Conservation (phyloP, 2,329 filamentous ascomycete species). For the Cadophora malorum region DNA sequence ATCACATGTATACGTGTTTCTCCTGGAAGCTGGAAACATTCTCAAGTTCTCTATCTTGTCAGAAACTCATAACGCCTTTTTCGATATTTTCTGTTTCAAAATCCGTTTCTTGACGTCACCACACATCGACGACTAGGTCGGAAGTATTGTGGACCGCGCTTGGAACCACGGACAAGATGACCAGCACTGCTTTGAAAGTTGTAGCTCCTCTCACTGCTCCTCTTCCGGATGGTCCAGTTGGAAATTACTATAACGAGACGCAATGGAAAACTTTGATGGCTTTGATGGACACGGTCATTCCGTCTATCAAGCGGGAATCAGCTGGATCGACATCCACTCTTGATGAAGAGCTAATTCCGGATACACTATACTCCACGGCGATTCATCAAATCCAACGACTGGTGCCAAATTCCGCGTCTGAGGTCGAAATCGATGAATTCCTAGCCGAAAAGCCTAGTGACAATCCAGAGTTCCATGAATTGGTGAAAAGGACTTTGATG, state of each 20-base stretch:
- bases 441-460: constrained; percentile 59
- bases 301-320: constrained; percentile 58
- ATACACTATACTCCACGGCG: constrained; percentile 56
- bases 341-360: constrained; percentile 48
- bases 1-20: background rate
- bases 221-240: constrained; percentile 38
- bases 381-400: constrained; percentile 49
- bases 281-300: constrained; percentile 64
- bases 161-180: constrained; percentile 7
- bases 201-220: constrained; percentile 18
- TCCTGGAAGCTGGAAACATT: background rate
- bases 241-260: constrained; percentile 51
- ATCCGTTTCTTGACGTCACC: background rate
- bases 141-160: background rate
- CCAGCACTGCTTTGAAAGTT: constrained; percentile 9
- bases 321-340: background rate
- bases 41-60: background rate
- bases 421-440: constrained; percentile 56
- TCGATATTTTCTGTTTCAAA: background rate
- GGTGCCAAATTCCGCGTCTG: constrained; percentile 50
- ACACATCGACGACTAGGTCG: background rate
- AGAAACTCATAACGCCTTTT: background rate
- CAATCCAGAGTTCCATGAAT: constrained; percentile 59
- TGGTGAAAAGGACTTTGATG: constrained; percentile 53
- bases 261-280: constrained; percentile 63